phyloP scores from a whole-genome alignment of 2,329 filamentous ascomycete species.

The Zasmidium cellare region DNA sequence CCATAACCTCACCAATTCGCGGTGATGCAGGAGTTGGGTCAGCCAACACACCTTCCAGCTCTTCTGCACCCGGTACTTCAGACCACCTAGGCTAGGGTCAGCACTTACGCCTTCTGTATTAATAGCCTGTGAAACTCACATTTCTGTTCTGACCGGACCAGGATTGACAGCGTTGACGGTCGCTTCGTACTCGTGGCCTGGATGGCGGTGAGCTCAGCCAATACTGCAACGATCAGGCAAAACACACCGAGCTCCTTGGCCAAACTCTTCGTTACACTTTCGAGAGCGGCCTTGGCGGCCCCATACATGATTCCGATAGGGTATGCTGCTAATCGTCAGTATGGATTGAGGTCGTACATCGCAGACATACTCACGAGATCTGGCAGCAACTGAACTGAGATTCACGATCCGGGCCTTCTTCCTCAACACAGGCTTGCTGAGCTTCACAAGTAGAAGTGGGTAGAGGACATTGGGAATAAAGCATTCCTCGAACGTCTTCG shows the following conservation, averaged over 20 bases:
- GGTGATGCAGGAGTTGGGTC: background rate
- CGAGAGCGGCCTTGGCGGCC: background rate
- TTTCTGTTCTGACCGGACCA: background rate
- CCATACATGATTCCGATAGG: background rate
- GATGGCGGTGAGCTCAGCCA: background rate
- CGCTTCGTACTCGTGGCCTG: background rate
- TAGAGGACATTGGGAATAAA: background rate
- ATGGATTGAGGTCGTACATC: background rate
- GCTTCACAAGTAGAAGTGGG: background rate
- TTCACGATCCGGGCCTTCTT: background rate
- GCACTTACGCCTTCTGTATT: background rate
- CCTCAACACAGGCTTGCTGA: background rate
- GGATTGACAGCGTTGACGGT: background rate
- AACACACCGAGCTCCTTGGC: background rate
- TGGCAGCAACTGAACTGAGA: background rate
- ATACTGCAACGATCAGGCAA: background rate
- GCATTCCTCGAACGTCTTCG: background rate
- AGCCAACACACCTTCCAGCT: background rate
- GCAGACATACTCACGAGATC: background rate
- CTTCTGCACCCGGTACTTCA: background rate
- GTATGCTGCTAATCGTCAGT: background rate
- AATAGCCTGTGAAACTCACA: background rate
- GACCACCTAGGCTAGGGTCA: background rate
- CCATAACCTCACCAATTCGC: background rate
- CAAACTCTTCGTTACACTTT: background rate